Evolutionary conservation across 1,284 basidiomycete genomes (phyloP), one percentile per base, ranked within the genome.

Genomic region (Rhodotorula sp.): DNA sequence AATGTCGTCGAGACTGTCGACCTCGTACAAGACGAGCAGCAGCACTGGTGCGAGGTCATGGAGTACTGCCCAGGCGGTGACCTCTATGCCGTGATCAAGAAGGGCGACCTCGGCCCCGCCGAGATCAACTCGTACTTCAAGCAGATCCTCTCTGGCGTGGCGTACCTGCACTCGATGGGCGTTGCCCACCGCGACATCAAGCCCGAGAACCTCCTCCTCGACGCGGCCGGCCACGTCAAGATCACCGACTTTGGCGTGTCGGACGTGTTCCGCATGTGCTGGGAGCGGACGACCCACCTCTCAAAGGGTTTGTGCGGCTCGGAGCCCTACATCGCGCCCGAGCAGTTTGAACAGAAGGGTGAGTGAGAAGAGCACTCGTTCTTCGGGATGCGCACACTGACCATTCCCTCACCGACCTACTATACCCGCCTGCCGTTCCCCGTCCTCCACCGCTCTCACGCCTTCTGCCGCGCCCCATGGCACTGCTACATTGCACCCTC

Each of bases 31-130:
- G 96, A 99, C 83, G 96, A 99, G 83, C 89, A 86, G 76, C 89
- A 92, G 74, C 90, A 94, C 80, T 99, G 96, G 96, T 99, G 96
- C 81, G 96, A 99, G 83, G 96, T 99, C 72, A 98, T 99, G 97
- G 97, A 99, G 83, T 98, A 95, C 81, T 97, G 96, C 82, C 92
- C 93, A 3, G 96, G 96, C 64, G 95, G 95, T 10, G 95, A 98
- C 83, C 85, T 98, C 48, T 98, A 98, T 80, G 94, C 94, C 36
- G 94, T 94, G 50, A 98, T 98, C 85, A 97, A 97, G 86, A 93
- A 92, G 81, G 96, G 95, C 80, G 89, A 91, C 76, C 97, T 99
- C 94, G 90, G 89, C 27, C 89, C 92, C 29, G 89, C 88, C 80
- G 94, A 97, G 82, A 94, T 97, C 77, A 95, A 98, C 82, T 97